Conservation (phyloP, 495 filamentous ascomycete genomes). For the Staphylotrichum longicolle region DNA sequence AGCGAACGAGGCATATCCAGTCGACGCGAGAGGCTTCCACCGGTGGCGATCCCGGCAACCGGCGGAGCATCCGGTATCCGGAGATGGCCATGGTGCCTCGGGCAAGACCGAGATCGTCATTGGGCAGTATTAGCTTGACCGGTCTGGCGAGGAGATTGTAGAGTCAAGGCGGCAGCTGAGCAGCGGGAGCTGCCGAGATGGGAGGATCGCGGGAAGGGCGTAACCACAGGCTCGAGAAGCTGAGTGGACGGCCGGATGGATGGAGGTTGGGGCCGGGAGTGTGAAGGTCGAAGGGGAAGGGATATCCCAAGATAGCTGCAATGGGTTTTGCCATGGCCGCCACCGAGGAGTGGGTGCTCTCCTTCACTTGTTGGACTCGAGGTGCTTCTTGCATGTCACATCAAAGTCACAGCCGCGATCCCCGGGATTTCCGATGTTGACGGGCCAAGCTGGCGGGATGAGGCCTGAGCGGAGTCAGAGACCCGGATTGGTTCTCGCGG, state of each 20-base stretch:
- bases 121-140: background rate
- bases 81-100: background rate
- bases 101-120: background rate
- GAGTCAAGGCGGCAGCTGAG: slow-evolving; percentile 8
- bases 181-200: background rate
- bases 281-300: background rate
- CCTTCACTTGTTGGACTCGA: background rate
- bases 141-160: background rate
- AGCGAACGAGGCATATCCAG: background rate
- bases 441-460: too few species aligned
- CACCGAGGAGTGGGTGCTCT: background rate
- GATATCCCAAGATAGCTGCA: background rate
- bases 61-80: background rate
- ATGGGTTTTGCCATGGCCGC: slow-evolving; percentile 5
- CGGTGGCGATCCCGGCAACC: slow-evolving; percentile 5
- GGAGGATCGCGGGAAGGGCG: background rate
- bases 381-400: background rate
- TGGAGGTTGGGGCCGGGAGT: background rate
- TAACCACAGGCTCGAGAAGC: background rate
- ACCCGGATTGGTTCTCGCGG: background rate
- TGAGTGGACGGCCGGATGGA: background rate
- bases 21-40: slow-evolving; percentile 3
- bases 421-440: too few species aligned
- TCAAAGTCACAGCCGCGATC: too few species aligned
- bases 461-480: background rate